Base-by-base conservation (phyloP, 306 rosid species). In the Arachis stenosperma region DNA sequence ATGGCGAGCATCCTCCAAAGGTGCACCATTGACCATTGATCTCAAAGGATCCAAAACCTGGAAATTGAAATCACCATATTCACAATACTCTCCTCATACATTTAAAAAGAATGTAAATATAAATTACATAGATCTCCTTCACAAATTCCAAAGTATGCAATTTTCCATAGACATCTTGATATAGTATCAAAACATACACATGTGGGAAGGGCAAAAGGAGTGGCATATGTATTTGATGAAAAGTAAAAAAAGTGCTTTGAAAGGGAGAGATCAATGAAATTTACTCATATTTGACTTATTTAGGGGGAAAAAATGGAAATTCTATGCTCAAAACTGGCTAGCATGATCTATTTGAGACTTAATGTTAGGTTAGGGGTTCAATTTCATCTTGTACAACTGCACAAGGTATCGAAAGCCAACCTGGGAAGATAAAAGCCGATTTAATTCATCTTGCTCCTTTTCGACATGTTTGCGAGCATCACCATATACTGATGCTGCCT, bases 1-100 rank as follows among this genome's bases (percentile, higher is more conserved):
- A 84, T 94, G 96, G 60, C 99, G 98, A 70, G 99, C 97, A 87
- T 94, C 99, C 92, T 91, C 99, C 82, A 94, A 78, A 77, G 99
- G 99, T 65, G 89, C 77, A 71, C 99, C 89, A 17, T 40, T 76
- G 46, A 88, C 71, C 97, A 94, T 94, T 81, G 97, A 96, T 81
- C 96, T 90, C 79, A 94, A 81, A 61, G 99, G 99, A 83, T 94
- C 99, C 78, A 94, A 87, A 81, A 94, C 81, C 99, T 94, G 81
- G 46, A 84, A 77, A 41, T 14, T 66, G 40, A 77, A 79, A 79
- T 68, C 36, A 80, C 9, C n/a, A 13, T 40, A 48, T 29, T 81
- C 78, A 77, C 13, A 65, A 46, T 74, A 77, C 65, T 57, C 43
- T 41, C 65, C 70, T 70, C 71, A 69, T 50, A 64, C 22, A 56